A percentile compares a stretch with the other conserved stretches of the same genome.
Conservation (phyloP, 2,329 filamentous ascomycete genomes). For the Fusarium sororula region DNA sequence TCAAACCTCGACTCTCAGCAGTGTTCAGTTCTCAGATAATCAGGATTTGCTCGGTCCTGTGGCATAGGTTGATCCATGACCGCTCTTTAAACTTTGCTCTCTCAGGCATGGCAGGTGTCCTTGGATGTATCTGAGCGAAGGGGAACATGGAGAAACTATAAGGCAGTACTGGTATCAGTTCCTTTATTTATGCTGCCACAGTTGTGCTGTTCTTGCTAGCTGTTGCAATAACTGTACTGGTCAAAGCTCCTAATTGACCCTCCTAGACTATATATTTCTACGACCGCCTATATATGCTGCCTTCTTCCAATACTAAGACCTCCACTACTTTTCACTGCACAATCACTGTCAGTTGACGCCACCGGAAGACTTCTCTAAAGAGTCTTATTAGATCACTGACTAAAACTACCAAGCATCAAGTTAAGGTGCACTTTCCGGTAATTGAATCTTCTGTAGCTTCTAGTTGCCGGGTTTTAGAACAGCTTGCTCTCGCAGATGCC, state of each 20-base stretch:
- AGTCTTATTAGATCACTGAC: no score
- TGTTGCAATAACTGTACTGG: fast-evolving
- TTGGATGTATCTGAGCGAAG: fast-evolving
- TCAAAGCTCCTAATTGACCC: fast-evolving
- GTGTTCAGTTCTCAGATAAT: neutral
- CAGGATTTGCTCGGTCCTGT: neutral
- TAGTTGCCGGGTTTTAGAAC: neutral
- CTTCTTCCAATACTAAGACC: neutral
- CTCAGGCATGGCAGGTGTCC: fast-evolving
- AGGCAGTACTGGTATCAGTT: neutral
- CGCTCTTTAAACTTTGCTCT: neutral
- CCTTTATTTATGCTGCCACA: fast-evolving
- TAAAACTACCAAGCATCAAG: neutral
- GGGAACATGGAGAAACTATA: neutral
- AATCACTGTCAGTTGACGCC: no score
- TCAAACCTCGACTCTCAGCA: neutral
- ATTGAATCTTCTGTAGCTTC: neutral
- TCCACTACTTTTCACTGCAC: neutral
- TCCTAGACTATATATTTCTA: neutral
- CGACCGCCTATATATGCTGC: neutral
- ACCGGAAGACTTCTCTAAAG: fast-evolving
- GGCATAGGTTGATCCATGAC: fast-evolving
- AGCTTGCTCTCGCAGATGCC: neutral
- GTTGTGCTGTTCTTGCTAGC: neutral
- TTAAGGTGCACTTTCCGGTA: no score